These are phyloP conservation scores for Jatropha curcas DNA, from an alignment of 345 rosid species.

Conservation along the genomic window DNA sequence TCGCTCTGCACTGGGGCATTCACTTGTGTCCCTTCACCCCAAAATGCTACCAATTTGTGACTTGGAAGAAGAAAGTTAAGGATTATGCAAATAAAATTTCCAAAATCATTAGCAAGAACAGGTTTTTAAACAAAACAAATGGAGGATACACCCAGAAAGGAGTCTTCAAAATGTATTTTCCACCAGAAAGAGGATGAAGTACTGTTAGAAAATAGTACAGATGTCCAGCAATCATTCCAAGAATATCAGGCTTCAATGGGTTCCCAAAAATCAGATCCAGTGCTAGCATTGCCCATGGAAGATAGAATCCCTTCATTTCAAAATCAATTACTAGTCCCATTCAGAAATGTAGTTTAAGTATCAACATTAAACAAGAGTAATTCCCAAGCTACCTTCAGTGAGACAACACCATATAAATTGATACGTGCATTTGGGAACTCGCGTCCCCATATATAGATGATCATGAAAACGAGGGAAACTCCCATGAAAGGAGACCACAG, in stretches of 20 bases:
- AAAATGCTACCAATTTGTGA: slow-evolving; percentile 52
- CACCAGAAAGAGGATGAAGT: slow-evolving; percentile 68
- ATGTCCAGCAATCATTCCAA: slow-evolving; percentile 69
- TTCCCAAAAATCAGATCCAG: slow-evolving; percentile 55
- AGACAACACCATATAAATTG: slow-evolving; percentile 54
- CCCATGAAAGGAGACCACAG: slow-evolving; percentile 54
- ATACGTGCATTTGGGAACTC: slow-evolving; percentile 58
- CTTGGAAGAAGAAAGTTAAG: slow-evolving; percentile 24
- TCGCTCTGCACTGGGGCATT: slow-evolving; percentile 47
- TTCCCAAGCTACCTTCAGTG: slow-evolving; percentile 43
- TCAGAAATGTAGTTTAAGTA: not conserved
- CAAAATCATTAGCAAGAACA: not conserved
- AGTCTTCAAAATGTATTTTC: slow-evolving; percentile 49
- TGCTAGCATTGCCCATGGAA: slow-evolving; percentile 70
- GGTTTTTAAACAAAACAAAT: not conserved
- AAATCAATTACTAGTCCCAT: not conserved
- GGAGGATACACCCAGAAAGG: slow-evolving; percentile 79
- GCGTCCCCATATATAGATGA: slow-evolving; percentile 56
- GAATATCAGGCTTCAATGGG: slow-evolving; percentile 53
- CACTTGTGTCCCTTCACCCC: slow-evolving; percentile 50
- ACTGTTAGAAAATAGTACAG: slow-evolving; percentile 60
- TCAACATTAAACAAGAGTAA: not conserved
- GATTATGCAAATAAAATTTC: not conserved
- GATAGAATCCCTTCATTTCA: slow-evolving; percentile 53
- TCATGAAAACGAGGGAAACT: slow-evolving; percentile 56